These are phyloP conservation scores for Fusarium fracticaudum DNA, from an alignment of 2,329 filamentous ascomycete genomes.

Conservation along the genomic window DNA sequence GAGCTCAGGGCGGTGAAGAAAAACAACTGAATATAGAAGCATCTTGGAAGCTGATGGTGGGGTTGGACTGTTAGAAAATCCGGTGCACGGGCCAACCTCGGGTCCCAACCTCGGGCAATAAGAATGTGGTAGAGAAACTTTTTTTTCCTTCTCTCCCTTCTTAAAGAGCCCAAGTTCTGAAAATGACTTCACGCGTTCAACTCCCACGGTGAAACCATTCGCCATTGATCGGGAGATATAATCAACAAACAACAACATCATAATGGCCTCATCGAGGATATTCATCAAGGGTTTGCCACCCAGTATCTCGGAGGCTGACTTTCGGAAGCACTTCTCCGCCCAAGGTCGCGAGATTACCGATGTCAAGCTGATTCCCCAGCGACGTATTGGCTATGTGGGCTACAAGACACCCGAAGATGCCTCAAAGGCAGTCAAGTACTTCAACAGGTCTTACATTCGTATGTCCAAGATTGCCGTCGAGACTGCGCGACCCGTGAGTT, in stretches of 20 bases:
- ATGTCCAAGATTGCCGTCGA: slow-evolving; percentile 96
- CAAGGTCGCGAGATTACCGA: slow-evolving; percentile 83
- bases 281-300: slow-evolving; percentile 89
- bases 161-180: slow-evolving; percentile 37
- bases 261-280: slow-evolving; percentile 71
- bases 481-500: slow-evolving; percentile 79
- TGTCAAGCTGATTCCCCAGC: slow-evolving; percentile 87
- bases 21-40: slow-evolving; percentile 30
- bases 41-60: slow-evolving; percentile 31
- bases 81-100: slow-evolving; percentile 37
- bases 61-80: slow-evolving; percentile 26
- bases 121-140: slow-evolving; percentile 42
- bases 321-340: slow-evolving; percentile 86
- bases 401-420: slow-evolving; percentile 88
- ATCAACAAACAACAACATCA: slow-evolving; percentile 33
- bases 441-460: slow-evolving; percentile 93
- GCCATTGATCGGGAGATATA: slow-evolving; percentile 36
- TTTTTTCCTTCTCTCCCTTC: slow-evolving; percentile 45
- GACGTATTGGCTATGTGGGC: slow-evolving; percentile 94
- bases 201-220: slow-evolving; percentile 40
- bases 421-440: slow-evolving; percentile 86
- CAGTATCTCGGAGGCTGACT: slow-evolving; percentile 82
- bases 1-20: slow-evolving; percentile 30
- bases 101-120: slow-evolving; percentile 39
- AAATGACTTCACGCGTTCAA: slow-evolving; percentile 41